Base-by-base conservation (phyloP, 345 rosid species). In the Geranium brycei region DNA sequence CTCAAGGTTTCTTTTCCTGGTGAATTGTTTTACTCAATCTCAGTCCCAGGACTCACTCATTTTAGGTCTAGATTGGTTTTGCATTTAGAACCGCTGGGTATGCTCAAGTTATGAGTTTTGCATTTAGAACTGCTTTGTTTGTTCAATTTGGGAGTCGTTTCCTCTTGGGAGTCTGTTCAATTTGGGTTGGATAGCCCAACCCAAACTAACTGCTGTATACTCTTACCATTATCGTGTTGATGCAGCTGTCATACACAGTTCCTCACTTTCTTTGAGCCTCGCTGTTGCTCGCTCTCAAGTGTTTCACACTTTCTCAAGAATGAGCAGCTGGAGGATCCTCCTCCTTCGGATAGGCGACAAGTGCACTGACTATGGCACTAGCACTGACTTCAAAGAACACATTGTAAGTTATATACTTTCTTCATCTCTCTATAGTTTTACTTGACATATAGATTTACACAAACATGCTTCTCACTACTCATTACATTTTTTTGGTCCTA, bases 341-440 rank as follows among this genome's bases (percentile, higher is more conserved):
- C 87, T 93, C 67, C 90, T 87, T 19, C 91, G 96, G 72, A 83
- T 90, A 69, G 96, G 99, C 58, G 97, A 93, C 74, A 88, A 85
- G 65, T 82, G 84, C 63, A 78, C 92, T 17, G 97, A 93, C 67
- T 93, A 88, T 64, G 84, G 82, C 73, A 71, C 77, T 67, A 79
- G 77, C 72, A 71, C 87, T 75, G 97, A 90, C 77, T 75, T 74
- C 76, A 90, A 88, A 79, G 96, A 85, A 31, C 96, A 87, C 80
- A 80, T 86, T 66, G 97, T 93, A 18, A 66, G 85, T 79, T 55
- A 70, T 6, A 7, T 63, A 31, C 68, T 58, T 66, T 51, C 38
- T 68, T 66, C 32, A 15, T n/a, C 60, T 64, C 69, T 7, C 51
- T 75, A 30, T 51, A 58, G 30, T 19, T 60, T 55, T 7, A 56